Conservation (phyloP, 495 filamentous ascomycete genomes). For the Hyaloscypha finlandica region DNA sequence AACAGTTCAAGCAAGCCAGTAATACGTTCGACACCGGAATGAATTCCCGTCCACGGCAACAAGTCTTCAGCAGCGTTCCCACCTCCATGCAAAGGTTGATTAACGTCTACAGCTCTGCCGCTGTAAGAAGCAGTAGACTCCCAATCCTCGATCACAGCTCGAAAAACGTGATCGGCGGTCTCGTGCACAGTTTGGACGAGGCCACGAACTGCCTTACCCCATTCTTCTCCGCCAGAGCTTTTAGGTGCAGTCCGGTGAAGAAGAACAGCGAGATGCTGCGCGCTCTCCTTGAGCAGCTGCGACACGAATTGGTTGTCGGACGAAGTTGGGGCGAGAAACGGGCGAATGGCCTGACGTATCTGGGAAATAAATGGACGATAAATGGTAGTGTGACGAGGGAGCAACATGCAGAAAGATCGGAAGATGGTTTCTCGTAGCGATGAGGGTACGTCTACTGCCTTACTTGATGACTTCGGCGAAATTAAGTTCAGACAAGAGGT, state of each 20-base stretch:
- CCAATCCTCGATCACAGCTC: conserved; percentile 77
- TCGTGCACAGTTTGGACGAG: conserved; percentile 62
- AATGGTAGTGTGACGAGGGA: conserved; percentile 76
- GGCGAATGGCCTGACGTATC: conserved; percentile 59
- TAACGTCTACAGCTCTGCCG: conserved; percentile 36
- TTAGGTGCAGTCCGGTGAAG: conserved; percentile 78
- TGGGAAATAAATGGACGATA: conserved; percentile 73
- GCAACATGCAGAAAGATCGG: conserved; percentile 62
- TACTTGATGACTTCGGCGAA: conserved; percentile 44
- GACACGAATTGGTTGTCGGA: conserved; percentile 47
- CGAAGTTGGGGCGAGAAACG: conserved; percentile 58
- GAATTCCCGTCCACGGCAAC: conserved; percentile 68
- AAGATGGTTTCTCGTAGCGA: conserved; percentile 63
- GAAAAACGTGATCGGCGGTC: conserved; percentile 74
- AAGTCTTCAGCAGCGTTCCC: conserved; percentile 50
- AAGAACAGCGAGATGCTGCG: conserved; percentile 62
- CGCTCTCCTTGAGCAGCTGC: conserved; percentile 48
- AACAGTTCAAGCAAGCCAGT: conserved; percentile 64
- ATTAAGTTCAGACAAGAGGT: conserved; percentile 70
- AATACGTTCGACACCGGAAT: conserved; percentile 68
- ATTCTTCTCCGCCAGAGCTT: conserved; percentile 69
- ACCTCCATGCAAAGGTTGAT: conserved; percentile 45
- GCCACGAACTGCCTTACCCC: conserved; percentile 62
- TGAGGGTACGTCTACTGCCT: conserved; percentile 37
- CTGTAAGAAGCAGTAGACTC: conserved; percentile 54